phyloP scores from a whole-genome alignment of 148 eudicot species.

The Bassia scoparia region DNA sequence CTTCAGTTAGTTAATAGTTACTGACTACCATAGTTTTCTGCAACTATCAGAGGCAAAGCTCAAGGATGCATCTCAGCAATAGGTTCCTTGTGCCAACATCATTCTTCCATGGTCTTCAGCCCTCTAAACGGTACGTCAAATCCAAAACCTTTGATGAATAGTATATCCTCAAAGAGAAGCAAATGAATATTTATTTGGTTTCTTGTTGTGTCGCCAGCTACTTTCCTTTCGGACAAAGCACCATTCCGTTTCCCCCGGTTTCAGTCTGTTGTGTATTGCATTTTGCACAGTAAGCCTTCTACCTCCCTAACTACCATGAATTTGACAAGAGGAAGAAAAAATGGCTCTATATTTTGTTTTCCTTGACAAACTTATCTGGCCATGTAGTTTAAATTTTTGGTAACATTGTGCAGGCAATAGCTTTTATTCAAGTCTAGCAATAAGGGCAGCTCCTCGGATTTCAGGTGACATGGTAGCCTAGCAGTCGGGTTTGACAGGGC shows the following conservation, averaged over 20 bases:
- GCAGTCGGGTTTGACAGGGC: neutral
- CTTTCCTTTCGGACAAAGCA: constrained; percentile 53
- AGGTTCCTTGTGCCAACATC: constrained; percentile 54
- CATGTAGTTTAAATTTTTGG: too few species aligned
- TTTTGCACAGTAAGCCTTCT: constrained; percentile 43
- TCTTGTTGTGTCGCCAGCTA: constrained; percentile 35
- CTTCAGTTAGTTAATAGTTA: too few species aligned
- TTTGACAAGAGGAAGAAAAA: neutral
- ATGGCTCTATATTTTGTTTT: neutral
- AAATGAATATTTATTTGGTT: constrained; percentile 3
- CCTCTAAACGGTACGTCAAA: constrained; percentile 61
- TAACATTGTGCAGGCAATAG: constrained; percentile 47
- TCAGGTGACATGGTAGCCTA: constrained; percentile 24
- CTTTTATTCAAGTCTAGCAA: constrained; percentile 54
- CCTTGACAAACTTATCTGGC: neutral
- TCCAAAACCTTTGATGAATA: neutral
- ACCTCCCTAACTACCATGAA: neutral
- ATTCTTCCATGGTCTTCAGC: constrained; percentile 62
- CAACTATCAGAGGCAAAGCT: constrained; percentile 51
- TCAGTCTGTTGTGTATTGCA: constrained; percentile 64
- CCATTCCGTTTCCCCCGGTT: constrained; percentile 69
- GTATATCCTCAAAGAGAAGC: neutral
- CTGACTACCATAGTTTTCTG: neutral
- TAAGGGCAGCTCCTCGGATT: constrained; percentile 30
- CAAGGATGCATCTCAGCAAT: constrained; percentile 81